phyloP scores from a whole-genome alignment of 164 flowering plant species.

The Macadamia tetraphylla region DNA sequence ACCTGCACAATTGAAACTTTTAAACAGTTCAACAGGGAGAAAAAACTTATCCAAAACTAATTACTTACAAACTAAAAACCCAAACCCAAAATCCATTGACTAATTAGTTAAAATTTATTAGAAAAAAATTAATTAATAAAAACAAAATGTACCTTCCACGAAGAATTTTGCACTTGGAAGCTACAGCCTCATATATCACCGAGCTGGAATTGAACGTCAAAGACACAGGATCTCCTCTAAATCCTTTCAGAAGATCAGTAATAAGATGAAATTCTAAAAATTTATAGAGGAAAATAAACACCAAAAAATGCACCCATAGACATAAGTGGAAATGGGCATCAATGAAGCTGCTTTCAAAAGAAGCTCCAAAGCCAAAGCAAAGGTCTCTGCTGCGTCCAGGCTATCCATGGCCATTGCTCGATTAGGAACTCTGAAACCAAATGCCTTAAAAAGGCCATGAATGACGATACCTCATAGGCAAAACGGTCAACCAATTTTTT shows the following conservation, averaged over 20 bases:
- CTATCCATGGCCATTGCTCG: conserved; percentile 11
- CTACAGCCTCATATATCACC: conserved; percentile 39
- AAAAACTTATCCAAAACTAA: neutral
- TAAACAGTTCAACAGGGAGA: neutral
- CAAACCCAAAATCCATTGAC: neutral
- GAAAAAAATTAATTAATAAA: neutral
- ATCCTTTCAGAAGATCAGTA: conserved; percentile 34
- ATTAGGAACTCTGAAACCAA: too few species aligned
- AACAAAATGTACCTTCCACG: conserved; percentile 39
- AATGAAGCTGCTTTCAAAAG: conserved; percentile 29
- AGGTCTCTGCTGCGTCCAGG: conserved; percentile 1
- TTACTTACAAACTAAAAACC: neutral
- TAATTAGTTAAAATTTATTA: too few species aligned
- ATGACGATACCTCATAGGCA: too few species aligned
- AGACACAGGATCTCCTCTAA: conserved; percentile 44
- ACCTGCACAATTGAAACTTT: conserved; percentile 13
- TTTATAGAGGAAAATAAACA: conserved; percentile 30
- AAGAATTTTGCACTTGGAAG: conserved; percentile 45
- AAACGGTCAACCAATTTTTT: too few species aligned
- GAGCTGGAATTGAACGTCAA: conserved; percentile 40
- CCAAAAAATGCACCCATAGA: neutral
- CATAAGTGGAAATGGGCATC: too few species aligned
- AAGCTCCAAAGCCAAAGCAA: conserved; percentile 26
- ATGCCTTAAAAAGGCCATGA: too few species aligned
- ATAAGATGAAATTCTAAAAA: conserved; percentile 54